phyloP scores from a whole-genome alignment of 1,139 yeast genomes.

The Spencermartinsiella ligniputridi region DNA sequence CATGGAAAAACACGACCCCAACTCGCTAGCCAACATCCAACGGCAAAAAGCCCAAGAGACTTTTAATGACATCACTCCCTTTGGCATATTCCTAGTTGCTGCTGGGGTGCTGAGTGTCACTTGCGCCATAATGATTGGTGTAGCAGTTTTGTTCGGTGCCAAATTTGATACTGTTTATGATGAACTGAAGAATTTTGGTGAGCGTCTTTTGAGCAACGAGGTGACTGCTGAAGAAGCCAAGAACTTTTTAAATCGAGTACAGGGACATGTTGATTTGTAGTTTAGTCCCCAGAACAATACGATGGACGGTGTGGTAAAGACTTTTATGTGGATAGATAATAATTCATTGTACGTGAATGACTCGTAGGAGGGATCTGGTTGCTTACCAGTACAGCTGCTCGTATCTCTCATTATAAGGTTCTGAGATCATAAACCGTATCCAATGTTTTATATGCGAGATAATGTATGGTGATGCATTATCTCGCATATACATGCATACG shows the following conservation, averaged over 20 bases:
- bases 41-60: conserved; percentile 13
- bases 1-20: conserved; percentile 49
- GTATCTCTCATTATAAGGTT: too few relatives aligned
- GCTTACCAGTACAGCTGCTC: too few relatives aligned
- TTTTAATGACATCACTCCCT: conserved; percentile 16
- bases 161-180: conserved; percentile 24
- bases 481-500: too few relatives aligned
- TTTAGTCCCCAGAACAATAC: too few relatives aligned
- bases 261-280: background rate
- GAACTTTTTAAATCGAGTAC: background rate
- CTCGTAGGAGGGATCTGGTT: too few relatives aligned
- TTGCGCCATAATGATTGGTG: conserved; percentile 24
- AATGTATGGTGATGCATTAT: too few relatives aligned
- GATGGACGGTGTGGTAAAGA: too few relatives aligned
- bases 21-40: conserved; percentile 12
- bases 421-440: too few relatives aligned
- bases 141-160: conserved; percentile 28
- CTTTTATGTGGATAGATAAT: too few relatives aligned
- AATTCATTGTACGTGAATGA: too few relatives aligned
- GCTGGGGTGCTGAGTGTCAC: conserved; percentile 22
- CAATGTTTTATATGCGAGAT: too few relatives aligned
- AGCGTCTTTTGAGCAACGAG: conserved; percentile 10
- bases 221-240: conserved; percentile 3
- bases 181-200: conserved; percentile 14
- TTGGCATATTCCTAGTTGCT: conserved; percentile 20